A percentile compares a stretch with the other conserved stretches of the same genome.
Evolutionary conservation across 768 basidiomycete species (phyloP).

Genomic region (Pholiota molesta): DNA sequence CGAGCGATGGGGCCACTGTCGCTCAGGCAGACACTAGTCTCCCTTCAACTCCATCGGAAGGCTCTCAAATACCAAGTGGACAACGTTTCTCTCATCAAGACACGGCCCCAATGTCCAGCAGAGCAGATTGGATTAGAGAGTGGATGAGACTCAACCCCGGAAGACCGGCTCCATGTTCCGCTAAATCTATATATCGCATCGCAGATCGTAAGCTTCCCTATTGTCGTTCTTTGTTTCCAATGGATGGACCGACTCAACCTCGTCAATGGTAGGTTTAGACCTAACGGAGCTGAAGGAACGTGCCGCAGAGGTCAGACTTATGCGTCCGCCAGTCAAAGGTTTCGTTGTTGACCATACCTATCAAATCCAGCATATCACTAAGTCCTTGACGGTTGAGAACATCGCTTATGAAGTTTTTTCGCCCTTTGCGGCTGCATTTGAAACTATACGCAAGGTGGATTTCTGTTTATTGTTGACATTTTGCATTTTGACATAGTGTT

Average conservation of each 20-base stretch:
- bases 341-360: not conserved
- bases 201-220: conserved; percentile 67
- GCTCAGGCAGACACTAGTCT: conserved; percentile 20
- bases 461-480: not conserved
- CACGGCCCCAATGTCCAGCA: conserved; percentile 23
- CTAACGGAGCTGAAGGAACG: conserved; percentile 72
- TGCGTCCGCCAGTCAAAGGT: not conserved
- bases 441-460: conserved; percentile 74
- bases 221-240: conserved; percentile 9
- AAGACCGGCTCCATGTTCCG: conserved; percentile 72
- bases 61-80: conserved; percentile 23
- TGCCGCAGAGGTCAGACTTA: conserved; percentile 52
- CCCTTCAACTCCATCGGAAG: conserved; percentile 34
- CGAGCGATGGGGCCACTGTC: conserved; percentile 26
- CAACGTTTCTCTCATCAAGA: conserved; percentile 26
- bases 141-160: conserved; percentile 67
- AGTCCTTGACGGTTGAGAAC: conserved; percentile 75
- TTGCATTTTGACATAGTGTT: conserved; percentile 37
- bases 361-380: conserved; percentile 65
- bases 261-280: conserved; percentile 57
- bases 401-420: conserved; percentile 88
- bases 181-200: conserved; percentile 82
- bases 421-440: conserved; percentile 80
- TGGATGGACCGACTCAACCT: not conserved
- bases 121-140: conserved; percentile 71